Percentiles rank a stretch among this genome's conserved stretches.
Evolutionary conservation across 164 flowering plant genomes (phyloP).

Genomic region (Sextonia rubra): DNA sequence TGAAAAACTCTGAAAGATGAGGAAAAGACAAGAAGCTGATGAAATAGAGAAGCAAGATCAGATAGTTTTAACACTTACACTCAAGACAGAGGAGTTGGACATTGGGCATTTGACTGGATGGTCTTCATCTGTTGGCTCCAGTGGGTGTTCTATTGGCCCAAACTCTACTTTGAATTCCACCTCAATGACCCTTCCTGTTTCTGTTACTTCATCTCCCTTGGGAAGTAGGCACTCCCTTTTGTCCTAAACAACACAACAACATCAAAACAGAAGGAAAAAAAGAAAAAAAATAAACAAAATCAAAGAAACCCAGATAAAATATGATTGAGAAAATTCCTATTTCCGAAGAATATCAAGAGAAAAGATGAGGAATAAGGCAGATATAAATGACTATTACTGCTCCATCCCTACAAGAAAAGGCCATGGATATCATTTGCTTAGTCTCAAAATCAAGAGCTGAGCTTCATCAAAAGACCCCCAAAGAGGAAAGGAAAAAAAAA

Average conservation of each 20-base stretch:
- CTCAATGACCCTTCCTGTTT: constrained; percentile 5
- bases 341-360: background rate
- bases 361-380: constrained; percentile 1
- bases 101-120: constrained; percentile 64
- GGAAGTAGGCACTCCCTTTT: constrained; percentile 15
- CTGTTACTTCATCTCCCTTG: constrained; percentile 12
- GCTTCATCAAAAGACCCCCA: constrained; percentile 4
- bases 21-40: background rate
- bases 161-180: constrained; percentile 31
- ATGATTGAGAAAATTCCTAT: background rate
- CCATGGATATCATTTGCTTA: constrained; percentile 25
- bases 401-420: constrained; percentile 35
- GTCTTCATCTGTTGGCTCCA: constrained; percentile 23
- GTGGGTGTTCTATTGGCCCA: constrained; percentile 24
- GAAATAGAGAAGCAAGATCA: background rate
- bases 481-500: background rate
- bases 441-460: constrained; percentile 3
- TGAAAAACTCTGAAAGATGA: too few species aligned
- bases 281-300: background rate
- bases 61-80: constrained; percentile 19
- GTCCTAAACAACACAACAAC: constrained; percentile 17
- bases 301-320: background rate
- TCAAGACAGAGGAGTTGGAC: constrained; percentile 40
- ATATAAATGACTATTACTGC: constrained; percentile 17
- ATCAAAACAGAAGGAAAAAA: background rate